These are phyloP conservation scores for Coemansia sp. DNA, from an alignment of 192 early-diverging fungal genomes.

Conservation along the genomic window DNA sequence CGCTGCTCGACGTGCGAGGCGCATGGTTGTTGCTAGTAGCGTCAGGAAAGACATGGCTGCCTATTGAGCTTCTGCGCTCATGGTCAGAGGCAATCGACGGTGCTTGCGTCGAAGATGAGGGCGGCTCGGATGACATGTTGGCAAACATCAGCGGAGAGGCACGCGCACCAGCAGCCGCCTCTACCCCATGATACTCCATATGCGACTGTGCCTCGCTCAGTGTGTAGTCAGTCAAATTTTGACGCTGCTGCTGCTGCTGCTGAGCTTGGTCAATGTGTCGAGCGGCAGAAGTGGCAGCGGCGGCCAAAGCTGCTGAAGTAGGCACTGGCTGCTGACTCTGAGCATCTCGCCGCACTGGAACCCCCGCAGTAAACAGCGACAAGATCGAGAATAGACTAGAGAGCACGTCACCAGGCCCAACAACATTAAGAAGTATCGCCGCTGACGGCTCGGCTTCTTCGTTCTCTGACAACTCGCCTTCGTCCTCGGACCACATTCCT, in stretches of 20 bases:
- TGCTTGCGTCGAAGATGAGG: not conserved
- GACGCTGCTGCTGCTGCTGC: slow-evolving; percentile 9
- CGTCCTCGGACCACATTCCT: not conserved
- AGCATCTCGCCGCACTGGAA: slow-evolving; percentile 50
- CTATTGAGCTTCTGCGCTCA: not conserved
- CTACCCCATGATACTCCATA: slow-evolving; percentile 1
- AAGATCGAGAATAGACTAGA: slow-evolving; percentile 94
- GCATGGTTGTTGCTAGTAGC: not conserved
- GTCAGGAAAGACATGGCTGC: not conserved
- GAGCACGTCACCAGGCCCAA: slow-evolving; percentile 88
- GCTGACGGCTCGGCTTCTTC: slow-evolving; percentile 60
- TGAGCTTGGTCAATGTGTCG: slow-evolving; percentile 17
- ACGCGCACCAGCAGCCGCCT: slow-evolving; percentile 8
- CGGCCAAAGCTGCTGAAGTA: not conserved
- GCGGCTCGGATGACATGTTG: not conserved
- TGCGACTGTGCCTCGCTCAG: slow-evolving; percentile 8
- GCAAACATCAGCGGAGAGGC: slow-evolving; percentile 1
- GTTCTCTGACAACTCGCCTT: not conserved
- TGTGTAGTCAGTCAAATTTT: not conserved
- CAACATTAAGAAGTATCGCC: slow-evolving; percentile 74
- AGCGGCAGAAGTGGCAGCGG: not conserved
- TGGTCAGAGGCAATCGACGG: not conserved
- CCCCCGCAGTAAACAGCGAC: slow-evolving; percentile 83
- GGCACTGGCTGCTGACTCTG: slow-evolving; percentile 1
- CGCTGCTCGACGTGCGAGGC: not conserved